Base-by-base conservation (phyloP, 345 rosid genomes). In the Eucalyptus coolabah region DNA sequence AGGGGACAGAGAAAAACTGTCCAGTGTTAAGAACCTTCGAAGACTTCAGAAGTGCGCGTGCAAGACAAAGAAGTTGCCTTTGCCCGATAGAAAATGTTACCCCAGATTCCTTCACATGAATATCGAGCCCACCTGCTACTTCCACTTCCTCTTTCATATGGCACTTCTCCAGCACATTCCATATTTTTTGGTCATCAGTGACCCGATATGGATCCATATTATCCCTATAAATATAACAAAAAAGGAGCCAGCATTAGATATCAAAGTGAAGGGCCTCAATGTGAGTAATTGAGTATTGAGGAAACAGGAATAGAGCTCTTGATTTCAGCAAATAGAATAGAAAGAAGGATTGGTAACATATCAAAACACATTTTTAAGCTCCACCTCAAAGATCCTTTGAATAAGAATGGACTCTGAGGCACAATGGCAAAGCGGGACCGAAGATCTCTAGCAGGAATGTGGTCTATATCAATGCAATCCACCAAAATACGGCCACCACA, bases 11-110 rank as follows among this genome's bases (percentile, higher is more conserved):
- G 54, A 26, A 15, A 14, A 44, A 86, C 50, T 49, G 49, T 60
- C 15, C 3, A 86, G 54, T 11, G 50, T 21, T 42, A 40, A 49
- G 86, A 50, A 86, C 98, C 96, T 95, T 97, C 8, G 98, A 95
- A 86, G 95, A 96, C 94, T 95, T 96, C 90, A 98, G 98, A 88
- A 97, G 95, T 56, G 99, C 98, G 40, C 99, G 98, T 10, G 96
- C 96, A 86, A 98, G 97, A 92, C 99, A 98, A 80, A 98, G 92
- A 67, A 98, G 99, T 93, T 97, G 99, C 93, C 98, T 95, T 92
- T 96, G 99, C 34, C 99, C 99, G 50, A 95, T 96, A 47, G 99
- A 97, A 92, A 96, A 96, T 11, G 95, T 93, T 72, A 90, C 89
- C 89, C 97, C 97, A 82, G 96, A 95, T 93, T 94, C 98, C 90